phyloP scores from a whole-genome alignment of 164 flowering plant species.

The Taxillus chinensis region DNA sequence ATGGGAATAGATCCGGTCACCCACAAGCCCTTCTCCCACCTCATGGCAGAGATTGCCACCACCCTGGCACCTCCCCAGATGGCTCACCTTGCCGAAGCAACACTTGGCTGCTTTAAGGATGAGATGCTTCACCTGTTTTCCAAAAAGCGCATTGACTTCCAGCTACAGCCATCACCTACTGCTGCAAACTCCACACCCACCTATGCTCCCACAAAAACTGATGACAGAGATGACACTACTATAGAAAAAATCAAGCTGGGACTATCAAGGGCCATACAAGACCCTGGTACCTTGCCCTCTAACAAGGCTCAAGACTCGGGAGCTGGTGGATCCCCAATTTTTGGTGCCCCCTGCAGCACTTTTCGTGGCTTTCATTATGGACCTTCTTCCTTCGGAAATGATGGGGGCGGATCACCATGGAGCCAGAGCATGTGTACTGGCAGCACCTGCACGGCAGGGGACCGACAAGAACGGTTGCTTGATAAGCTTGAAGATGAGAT shows the following conservation, averaged over 20 bases:
- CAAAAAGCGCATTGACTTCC: conserved; percentile 71
- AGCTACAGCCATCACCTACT: conserved; percentile 35
- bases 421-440: conserved; percentile 69
- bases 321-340: conserved; percentile 28
- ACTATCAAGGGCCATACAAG: conserved; percentile 69
- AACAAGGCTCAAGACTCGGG: conserved; percentile 42
- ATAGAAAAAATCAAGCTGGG: conserved; percentile 66
- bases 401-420: conserved; percentile 70
- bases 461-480: conserved; percentile 31
- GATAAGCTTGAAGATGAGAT: conserved; percentile 40
- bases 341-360: conserved; percentile 24
- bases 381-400: conserved; percentile 36
- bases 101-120: conserved; percentile 94
- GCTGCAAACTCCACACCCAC: conserved; percentile 17
- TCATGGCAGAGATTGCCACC: conserved; percentile 96
- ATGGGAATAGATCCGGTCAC: conserved; percentile 99
- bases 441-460: conserved; percentile 67
- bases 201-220: conserved; percentile 19
- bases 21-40: conserved; percentile 96
- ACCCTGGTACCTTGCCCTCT: conserved; percentile 26
- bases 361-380: conserved; percentile 56
- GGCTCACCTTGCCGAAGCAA: conserved; percentile 90
- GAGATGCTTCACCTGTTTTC: conserved; percentile 97
- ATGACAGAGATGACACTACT: conserved; percentile 37
- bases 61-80: conserved; percentile 90